These are phyloP conservation scores for Chrysanthemum makinoi DNA, from an alignment of 129 eudicot genomes.

Conservation along the genomic window DNA sequence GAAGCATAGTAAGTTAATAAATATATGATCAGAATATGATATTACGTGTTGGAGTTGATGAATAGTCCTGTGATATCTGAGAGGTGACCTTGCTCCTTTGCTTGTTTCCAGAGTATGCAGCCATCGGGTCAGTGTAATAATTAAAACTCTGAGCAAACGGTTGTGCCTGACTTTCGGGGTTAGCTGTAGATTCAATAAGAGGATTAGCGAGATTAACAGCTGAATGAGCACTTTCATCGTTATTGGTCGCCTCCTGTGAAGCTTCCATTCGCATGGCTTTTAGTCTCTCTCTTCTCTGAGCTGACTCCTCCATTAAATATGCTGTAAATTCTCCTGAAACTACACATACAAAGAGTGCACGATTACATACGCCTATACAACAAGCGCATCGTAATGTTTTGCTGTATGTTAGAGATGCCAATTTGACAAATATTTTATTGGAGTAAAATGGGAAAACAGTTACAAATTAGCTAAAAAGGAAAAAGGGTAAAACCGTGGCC, in stretches of 20 bases:
- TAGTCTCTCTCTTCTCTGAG: slow-evolving; percentile 80
- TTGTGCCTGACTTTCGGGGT: slow-evolving; percentile 32
- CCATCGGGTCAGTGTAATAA: slow-evolving; percentile 85
- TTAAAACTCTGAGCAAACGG: slow-evolving; percentile 54
- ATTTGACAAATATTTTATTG: too few species aligned
- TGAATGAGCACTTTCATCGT: slow-evolving; percentile 23
- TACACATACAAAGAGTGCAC: slow-evolving; percentile 5
- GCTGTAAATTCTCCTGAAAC: slow-evolving; percentile 16
- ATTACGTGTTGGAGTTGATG: slow-evolving; percentile 60
- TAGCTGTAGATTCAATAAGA: slow-evolving; percentile 45
- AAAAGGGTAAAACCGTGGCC: too few species aligned
- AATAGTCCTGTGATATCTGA: slow-evolving; percentile 47
- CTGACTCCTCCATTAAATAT: slow-evolving; percentile 79
- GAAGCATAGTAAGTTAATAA: not conserved
- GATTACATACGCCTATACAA: slow-evolving; percentile 6
- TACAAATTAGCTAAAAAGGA: too few species aligned
- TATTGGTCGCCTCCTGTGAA: slow-evolving; percentile 35
- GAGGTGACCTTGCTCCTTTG: slow-evolving; percentile 52
- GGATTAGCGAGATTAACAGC: slow-evolving; percentile 63
- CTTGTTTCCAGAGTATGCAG: slow-evolving; percentile 68
- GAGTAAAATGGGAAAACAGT: too few species aligned
- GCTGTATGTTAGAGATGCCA: too few species aligned
- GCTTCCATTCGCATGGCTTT: slow-evolving; percentile 88
- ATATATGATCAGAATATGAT: slow-evolving; percentile 12
- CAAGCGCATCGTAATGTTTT: not conserved